These are phyloP conservation scores for Sideroxylon spinosum DNA, from an alignment of 179 eudicot species.

Conservation along the genomic window DNA sequence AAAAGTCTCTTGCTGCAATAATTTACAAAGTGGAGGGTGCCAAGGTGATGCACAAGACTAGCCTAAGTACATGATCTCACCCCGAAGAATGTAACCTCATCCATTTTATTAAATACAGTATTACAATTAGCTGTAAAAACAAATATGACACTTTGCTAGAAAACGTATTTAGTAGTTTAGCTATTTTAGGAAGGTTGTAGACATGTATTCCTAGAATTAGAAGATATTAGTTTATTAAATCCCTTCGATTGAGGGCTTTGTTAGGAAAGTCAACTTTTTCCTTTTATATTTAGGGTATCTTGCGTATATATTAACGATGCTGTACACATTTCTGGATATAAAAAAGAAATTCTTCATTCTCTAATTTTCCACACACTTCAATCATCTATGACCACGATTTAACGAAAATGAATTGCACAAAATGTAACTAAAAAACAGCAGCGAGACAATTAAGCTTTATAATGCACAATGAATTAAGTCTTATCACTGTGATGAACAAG, in stretches of 20 bases:
- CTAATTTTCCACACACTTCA: neutral
- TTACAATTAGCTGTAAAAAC: neutral
- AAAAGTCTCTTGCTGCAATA: too few relatives aligned
- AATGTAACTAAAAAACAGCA: neutral
- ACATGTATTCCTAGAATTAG: too few relatives aligned
- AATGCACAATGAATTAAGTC: neutral
- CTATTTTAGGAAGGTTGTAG: too few relatives aligned
- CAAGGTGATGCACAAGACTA: neutral
- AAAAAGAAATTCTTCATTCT: too few relatives aligned
- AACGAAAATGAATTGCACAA: constrained; percentile 1
- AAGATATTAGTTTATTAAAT: too few relatives aligned
- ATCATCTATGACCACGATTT: neutral
- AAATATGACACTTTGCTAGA: neutral
- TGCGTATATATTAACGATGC: too few relatives aligned
- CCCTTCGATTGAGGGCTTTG: too few relatives aligned
- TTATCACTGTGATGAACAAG: neutral
- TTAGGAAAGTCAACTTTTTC: too few relatives aligned
- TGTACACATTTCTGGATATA: too few relatives aligned
- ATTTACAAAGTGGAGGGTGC: neutral
- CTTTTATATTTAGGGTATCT: too few relatives aligned
- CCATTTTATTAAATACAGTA: neutral
- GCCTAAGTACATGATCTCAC: neutral
- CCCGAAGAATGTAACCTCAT: neutral
- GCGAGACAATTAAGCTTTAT: neutral
- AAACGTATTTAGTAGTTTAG: too few relatives aligned